phyloP scores from a whole-genome alignment of 257 asterid genomes.

The Fraxinus pennsylvanica region DNA sequence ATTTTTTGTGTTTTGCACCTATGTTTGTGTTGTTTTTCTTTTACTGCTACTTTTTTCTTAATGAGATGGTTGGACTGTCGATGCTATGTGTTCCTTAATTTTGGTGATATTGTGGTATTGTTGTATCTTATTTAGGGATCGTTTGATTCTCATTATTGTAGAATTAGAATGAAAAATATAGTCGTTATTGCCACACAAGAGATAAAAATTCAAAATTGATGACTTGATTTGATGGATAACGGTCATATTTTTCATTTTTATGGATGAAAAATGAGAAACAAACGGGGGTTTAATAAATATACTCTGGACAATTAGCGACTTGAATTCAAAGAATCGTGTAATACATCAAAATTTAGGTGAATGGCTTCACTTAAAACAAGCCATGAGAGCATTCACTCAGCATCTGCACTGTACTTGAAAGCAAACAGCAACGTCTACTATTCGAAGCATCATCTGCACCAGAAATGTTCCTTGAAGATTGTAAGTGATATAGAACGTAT shows the following conservation, averaged over 20 bases:
- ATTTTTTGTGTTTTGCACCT: conserved; percentile 1
- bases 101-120: not conserved
- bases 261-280: no score
- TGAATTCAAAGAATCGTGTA: not conserved
- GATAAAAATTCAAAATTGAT: no score
- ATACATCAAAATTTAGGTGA: not conserved
- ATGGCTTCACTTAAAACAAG: not conserved
- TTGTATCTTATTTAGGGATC: not conserved
- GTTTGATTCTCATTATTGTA: no score
- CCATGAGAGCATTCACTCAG: not conserved
- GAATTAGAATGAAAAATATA: no score
- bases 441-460: not conserved
- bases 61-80: not conserved
- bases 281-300: not conserved
- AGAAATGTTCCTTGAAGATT: not conserved
- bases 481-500: not conserved
- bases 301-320: not conserved
- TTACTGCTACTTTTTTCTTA: conserved; percentile 18
- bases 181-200: no score
- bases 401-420: not conserved
- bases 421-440: not conserved
- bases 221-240: no score
- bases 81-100: not conserved
- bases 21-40: not conserved
- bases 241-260: no score